Evolutionary conservation across 306 rosid species (phyloP).

Genomic region (Dryas drummondii): DNA sequence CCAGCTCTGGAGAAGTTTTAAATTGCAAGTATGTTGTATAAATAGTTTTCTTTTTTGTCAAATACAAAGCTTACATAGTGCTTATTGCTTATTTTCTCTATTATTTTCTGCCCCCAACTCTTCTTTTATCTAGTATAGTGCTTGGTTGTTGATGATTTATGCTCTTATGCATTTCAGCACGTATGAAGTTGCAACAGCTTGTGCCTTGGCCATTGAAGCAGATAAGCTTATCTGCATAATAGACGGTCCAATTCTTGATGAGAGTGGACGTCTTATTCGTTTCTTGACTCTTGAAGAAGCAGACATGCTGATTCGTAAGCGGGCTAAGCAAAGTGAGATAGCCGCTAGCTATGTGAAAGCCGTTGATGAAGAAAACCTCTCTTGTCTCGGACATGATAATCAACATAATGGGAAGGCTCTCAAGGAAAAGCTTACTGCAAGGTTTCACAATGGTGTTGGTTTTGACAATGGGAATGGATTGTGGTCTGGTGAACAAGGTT

Average conservation of each 20-base stretch:
- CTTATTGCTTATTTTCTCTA: background rate
- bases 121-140: slow-evolving; percentile 7
- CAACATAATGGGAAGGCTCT: slow-evolving; percentile 47
- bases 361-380: slow-evolving; percentile 57
- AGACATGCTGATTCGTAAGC: slow-evolving; percentile 74
- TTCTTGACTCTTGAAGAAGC: slow-evolving; percentile 95
- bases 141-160: slow-evolving; percentile 29
- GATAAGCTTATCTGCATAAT: slow-evolving; percentile 91
- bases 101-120: background rate
- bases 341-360: slow-evolving; percentile 96
- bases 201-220: slow-evolving; percentile 90
- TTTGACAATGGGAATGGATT: slow-evolving; percentile 79
- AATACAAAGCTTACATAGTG: background rate
- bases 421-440: slow-evolving; percentile 39
- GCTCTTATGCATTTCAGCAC: slow-evolving; percentile 54
- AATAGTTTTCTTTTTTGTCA: background rate
- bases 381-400: slow-evolving; percentile 35
- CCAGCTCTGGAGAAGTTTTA: slow-evolving; percentile 94
- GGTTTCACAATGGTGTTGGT: slow-evolving; percentile 88
- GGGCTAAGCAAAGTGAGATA: slow-evolving; percentile 89
- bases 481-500: slow-evolving; percentile 82
- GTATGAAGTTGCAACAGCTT: slow-evolving; percentile 95
- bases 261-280: slow-evolving; percentile 66
- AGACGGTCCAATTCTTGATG: slow-evolving; percentile 93
- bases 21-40: slow-evolving; percentile 91